Evolutionary conservation across 805 yeast species (phyloP).

Genomic region (Candida loeiensis): DNA sequence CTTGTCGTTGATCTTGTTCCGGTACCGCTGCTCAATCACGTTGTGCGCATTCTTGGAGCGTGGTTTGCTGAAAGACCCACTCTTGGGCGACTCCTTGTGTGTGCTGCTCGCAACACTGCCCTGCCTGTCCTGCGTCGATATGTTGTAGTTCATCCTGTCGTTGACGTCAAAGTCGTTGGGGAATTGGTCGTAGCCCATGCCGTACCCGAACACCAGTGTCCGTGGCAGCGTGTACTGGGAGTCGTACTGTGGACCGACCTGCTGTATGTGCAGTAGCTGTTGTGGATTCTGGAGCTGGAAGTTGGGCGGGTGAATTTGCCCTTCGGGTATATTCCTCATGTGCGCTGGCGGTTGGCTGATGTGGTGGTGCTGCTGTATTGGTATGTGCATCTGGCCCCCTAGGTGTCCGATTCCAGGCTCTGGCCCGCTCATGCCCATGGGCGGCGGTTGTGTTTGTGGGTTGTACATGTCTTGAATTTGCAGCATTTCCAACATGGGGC

Average conservation of each 20-base stretch:
- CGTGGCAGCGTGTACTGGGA: not conserved
- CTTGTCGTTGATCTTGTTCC: slow-evolving; percentile 42
- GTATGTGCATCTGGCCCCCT: not conserved
- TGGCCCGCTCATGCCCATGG: not conserved
- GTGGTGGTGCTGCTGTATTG: not conserved
- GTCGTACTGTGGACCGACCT: too few species aligned
- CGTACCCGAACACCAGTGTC: slow-evolving; percentile 4
- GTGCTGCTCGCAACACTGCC: slow-evolving; percentile 1
- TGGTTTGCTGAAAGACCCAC: slow-evolving; percentile 11
- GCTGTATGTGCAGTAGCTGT: not conserved
- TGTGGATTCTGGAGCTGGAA: not conserved
- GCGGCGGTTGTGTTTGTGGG: not conserved
- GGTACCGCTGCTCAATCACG: slow-evolving; percentile 41
- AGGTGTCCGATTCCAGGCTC: not conserved
- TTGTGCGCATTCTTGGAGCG: slow-evolving; percentile 36
- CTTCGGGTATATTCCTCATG: not conserved
- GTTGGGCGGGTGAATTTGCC: not conserved
- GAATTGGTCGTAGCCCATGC: not conserved
- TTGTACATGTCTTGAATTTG: slow-evolving; percentile 3
- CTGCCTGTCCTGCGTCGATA: slow-evolving; percentile 1
- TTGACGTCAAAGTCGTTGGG: not conserved
- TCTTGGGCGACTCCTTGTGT: not conserved
- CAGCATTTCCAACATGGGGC: slow-evolving; percentile 2
- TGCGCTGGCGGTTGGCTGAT: not conserved
- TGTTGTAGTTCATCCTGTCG: not conserved